Evolutionary conservation across 768 basidiomycete species (phyloP).

Genomic region (Podaxis pistillaris): DNA sequence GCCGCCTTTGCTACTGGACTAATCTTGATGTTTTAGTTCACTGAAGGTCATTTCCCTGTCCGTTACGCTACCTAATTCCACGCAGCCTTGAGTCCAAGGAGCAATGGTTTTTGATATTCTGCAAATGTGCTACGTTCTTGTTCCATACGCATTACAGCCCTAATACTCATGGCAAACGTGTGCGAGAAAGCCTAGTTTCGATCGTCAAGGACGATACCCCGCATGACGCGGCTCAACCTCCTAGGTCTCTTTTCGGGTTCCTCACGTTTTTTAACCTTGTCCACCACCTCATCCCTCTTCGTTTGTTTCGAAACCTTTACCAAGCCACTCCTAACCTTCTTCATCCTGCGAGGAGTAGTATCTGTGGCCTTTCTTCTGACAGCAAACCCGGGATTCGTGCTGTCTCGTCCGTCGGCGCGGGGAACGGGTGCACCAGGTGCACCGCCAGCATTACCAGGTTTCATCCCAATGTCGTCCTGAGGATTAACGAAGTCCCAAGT

Average conservation of each 20-base stretch:
- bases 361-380: background rate
- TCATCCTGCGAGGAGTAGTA: background rate
- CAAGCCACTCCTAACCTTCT: background rate
- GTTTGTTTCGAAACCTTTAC: background rate
- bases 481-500: background rate
- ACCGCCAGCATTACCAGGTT: background rate
- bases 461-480: background rate
- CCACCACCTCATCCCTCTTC: background rate
- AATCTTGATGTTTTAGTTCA: too few relatives aligned
- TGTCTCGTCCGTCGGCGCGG: background rate
- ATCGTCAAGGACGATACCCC: background rate
- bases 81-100: too few relatives aligned
- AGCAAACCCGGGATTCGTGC: background rate
- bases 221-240: constrained; percentile 1
- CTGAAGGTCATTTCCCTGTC: background rate
- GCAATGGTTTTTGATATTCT: background rate
- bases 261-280: background rate
- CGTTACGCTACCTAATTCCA: background rate
- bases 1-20: too few relatives aligned
- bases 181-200: background rate
- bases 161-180: background rate
- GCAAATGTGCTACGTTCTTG: background rate
- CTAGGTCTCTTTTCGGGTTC: background rate
- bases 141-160: constrained; percentile 12
- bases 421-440: background rate